These are phyloP conservation scores for Gossypium rotundifolium DNA, from an alignment of 345 rosid species.

Conservation along the genomic window DNA sequence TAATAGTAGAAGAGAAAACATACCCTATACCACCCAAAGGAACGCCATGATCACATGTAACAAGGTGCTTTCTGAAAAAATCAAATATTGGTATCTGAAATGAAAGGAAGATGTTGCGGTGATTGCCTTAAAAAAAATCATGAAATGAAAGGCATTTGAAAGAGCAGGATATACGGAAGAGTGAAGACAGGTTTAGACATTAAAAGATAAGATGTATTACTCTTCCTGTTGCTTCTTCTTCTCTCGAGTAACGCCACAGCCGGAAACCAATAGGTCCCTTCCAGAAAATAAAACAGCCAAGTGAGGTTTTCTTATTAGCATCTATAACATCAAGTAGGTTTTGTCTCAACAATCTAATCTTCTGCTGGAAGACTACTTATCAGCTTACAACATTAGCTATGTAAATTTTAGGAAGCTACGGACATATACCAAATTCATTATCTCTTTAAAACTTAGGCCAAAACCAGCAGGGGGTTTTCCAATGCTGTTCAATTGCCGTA, in stretches of 20 bases:
- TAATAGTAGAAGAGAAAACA: conserved; percentile 15
- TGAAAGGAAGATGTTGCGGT: background rate
- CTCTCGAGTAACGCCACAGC: conserved; percentile 46
- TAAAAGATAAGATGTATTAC: conserved; percentile 26
- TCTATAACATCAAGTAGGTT: background rate
- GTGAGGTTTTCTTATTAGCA: background rate
- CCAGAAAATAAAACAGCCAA: conserved; percentile 13
- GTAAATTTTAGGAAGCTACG: background rate
- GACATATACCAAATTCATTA: conserved; percentile 46
- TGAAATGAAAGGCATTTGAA: background rate
- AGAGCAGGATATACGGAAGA: background rate
- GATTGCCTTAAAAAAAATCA: background rate
- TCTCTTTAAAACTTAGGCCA: conserved; percentile 43
- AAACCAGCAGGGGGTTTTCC: conserved; percentile 33
- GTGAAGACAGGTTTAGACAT: background rate
- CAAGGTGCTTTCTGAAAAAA: conserved; percentile 32
- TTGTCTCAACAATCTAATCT: background rate
- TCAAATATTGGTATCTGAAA: background rate
- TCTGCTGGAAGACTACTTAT: background rate
- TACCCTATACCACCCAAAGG: conserved; percentile 93
- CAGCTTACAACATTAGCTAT: background rate
- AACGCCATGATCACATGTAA: conserved; percentile 60
- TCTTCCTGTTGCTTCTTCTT: conserved; percentile 59
- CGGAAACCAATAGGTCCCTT: conserved; percentile 88
- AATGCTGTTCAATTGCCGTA: conserved; percentile 38